These are phyloP conservation scores for Kazachstania viticola DNA, from an alignment of 805 yeast species.

Conservation along the genomic window DNA sequence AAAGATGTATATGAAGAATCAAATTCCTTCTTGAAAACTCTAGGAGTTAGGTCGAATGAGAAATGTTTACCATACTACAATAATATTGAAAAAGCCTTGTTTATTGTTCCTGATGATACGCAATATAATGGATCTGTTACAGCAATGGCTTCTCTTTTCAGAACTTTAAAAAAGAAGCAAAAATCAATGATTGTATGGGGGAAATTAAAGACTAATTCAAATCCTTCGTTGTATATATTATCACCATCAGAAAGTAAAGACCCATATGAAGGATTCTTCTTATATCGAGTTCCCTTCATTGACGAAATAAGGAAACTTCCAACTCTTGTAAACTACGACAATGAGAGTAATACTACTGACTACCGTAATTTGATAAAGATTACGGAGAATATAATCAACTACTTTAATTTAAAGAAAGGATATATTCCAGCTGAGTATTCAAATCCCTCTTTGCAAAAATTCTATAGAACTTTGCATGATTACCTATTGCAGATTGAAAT, in stretches of 20 bases:
- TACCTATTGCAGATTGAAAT: constrained; percentile 43
- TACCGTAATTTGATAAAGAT: constrained; percentile 16
- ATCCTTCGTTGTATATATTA: constrained; percentile 48
- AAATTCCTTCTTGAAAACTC: constrained; percentile 44
- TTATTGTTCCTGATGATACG: constrained; percentile 58
- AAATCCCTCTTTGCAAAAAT: constrained; percentile 61
- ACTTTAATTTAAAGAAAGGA: constrained; percentile 34
- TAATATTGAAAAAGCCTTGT: constrained; percentile 42
- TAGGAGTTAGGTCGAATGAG: constrained; percentile 50
- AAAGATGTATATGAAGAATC: constrained; percentile 24
- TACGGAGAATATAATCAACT: constrained; percentile 26
- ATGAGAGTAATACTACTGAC: constrained; percentile 3
- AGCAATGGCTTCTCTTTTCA: constrained; percentile 58
- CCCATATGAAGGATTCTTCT: constrained; percentile 55
- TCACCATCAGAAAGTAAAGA: constrained; percentile 36
- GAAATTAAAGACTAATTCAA: constrained; percentile 37
- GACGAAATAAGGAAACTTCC: constrained; percentile 71
- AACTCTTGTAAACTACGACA: constrained; percentile 3
- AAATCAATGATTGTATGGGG: constrained; percentile 70
- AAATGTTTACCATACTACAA: constrained; percentile 38
- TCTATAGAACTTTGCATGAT: constrained; percentile 52
- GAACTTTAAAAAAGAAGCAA: constrained; percentile 38
- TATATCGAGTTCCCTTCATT: constrained; percentile 57
- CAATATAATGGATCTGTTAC: constrained; percentile 49
- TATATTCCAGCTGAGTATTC: constrained; percentile 47